Percentiles rank a stretch among this genome's conserved stretches.
These are phyloP conservation scores for Globisporangium paroecandrum DNA, from an alignment of 352 stramenopile species.

Conservation along the genomic window DNA sequence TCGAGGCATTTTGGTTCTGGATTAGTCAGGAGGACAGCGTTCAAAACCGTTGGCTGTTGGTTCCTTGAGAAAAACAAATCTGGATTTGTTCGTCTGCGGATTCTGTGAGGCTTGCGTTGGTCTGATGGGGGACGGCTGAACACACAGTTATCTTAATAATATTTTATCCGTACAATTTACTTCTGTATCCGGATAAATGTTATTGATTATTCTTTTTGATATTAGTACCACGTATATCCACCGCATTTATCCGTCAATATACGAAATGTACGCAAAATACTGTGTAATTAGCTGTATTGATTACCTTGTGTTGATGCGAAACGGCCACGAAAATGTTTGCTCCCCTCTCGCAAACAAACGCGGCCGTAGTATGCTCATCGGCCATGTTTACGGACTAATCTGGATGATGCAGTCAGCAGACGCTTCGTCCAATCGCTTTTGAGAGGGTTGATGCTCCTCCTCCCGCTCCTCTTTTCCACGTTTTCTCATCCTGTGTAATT, in stretches of 20 bases:
- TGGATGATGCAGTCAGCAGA: slow-evolving; percentile 3
- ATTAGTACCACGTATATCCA: too few relatives aligned
- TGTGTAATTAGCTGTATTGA: background rate
- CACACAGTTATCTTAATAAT: too few relatives aligned
- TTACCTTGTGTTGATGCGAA: background rate
- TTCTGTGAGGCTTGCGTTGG: background rate
- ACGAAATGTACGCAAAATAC: background rate
- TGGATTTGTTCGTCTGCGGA: background rate
- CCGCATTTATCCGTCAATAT: background rate
- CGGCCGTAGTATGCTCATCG: background rate
- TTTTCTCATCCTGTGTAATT: background rate
- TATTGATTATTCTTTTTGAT: too few relatives aligned
- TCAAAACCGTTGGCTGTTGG: background rate
- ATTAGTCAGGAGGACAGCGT: background rate
- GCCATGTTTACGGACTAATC: slow-evolving; percentile 6
- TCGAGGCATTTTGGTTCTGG: background rate
- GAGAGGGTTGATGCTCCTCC: slow-evolving; percentile 3
- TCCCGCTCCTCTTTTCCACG: background rate
- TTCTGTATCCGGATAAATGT: too few relatives aligned
- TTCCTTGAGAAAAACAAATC: background rate
- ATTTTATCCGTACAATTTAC: too few relatives aligned
- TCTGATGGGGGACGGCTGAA: background rate
- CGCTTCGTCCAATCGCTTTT: background rate
- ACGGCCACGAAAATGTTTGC: background rate
- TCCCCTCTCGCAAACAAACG: background rate